Evolutionary conservation across 805 yeast genomes (phyloP).

Genomic region (Candida arabinofermentans): DNA sequence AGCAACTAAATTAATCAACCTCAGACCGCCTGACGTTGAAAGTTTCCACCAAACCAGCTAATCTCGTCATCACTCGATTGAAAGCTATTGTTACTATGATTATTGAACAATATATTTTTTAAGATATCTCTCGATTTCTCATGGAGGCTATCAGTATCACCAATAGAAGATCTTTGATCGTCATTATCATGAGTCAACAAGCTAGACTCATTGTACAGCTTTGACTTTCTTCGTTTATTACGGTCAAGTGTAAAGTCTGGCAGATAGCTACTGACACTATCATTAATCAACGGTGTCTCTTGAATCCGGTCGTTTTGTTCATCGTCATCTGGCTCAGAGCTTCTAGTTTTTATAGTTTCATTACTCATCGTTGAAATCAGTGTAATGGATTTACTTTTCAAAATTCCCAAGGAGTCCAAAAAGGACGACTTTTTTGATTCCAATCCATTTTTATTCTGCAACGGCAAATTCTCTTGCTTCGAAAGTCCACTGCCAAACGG

Average conservation of each 20-base stretch:
- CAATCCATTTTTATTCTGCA: background rate
- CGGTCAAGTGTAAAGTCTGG: constrained; percentile 4
- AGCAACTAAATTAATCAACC: no score
- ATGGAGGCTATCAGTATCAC: background rate
- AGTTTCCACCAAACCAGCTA: constrained; percentile 24
- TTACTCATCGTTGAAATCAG: constrained; percentile 19
- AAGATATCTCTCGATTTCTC: constrained; percentile 8
- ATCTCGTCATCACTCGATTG: constrained; percentile 19
- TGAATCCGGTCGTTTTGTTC: background rate
- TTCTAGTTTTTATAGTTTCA: constrained; percentile 10
- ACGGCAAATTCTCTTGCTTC: background rate
- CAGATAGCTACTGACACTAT: constrained; percentile 5
- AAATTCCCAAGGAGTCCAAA: constrained; percentile 6
- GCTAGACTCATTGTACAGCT: background rate
- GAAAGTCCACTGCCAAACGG: constrained; percentile 4
- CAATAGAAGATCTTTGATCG: constrained; percentile 2
- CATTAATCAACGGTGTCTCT: background rate
- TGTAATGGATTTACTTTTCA: constrained; percentile 14
- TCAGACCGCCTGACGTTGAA: constrained; percentile 14
- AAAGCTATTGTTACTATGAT: constrained; percentile 7
- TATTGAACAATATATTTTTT: constrained; percentile 7
- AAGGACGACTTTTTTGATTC: constrained; percentile 1
- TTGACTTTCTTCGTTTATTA: constrained; percentile 8
- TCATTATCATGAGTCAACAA: background rate
- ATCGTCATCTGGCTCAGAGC: background rate